These are phyloP conservation scores for Candida sp. DNA, from an alignment of 1,139 yeast genomes.

Conservation along the genomic window DNA sequence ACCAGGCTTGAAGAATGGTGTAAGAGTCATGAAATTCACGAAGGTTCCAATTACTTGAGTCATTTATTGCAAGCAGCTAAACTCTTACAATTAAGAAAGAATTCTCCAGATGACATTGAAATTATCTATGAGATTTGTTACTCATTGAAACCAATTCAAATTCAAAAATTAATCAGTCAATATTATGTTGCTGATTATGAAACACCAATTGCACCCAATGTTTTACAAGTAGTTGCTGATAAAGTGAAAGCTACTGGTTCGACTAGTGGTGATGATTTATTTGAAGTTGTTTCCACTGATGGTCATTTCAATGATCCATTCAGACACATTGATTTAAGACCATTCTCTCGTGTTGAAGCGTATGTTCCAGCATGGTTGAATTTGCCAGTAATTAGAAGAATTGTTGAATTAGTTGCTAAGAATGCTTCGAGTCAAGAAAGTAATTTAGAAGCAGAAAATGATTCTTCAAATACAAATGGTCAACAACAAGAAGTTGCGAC, in stretches of 20 bases:
- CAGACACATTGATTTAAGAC: slow-evolving; percentile 81
- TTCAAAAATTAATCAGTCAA: slow-evolving; percentile 87
- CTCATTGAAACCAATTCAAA: slow-evolving; percentile 89
- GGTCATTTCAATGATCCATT: slow-evolving; percentile 90
- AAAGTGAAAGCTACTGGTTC: slow-evolving; percentile 67
- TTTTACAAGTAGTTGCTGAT: slow-evolving; percentile 80
- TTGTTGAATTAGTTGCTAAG: slow-evolving; percentile 86
- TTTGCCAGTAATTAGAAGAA: slow-evolving; percentile 82
- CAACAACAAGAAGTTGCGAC: background rate
- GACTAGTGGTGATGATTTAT: slow-evolving; percentile 60
- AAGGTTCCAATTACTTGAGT: slow-evolving; percentile 82
- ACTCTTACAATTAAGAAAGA: slow-evolving; percentile 86
- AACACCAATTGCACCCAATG: slow-evolving; percentile 85
- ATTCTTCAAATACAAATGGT: background rate
- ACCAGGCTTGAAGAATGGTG: slow-evolving; percentile 99
- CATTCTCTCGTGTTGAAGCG: slow-evolving; percentile 87
- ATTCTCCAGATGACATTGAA: slow-evolving; percentile 86
- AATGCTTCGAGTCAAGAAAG: slow-evolving; percentile 55
- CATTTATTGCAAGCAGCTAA: slow-evolving; percentile 95
- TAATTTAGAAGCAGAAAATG: slow-evolving; percentile 4
- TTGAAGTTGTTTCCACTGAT: slow-evolving; percentile 65
- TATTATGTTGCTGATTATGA: slow-evolving; percentile 95
- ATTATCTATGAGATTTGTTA: slow-evolving; percentile 94
- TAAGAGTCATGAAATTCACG: slow-evolving; percentile 88
- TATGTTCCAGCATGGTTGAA: slow-evolving; percentile 96